Evolutionary conservation across 2,329 filamentous ascomycete species (phyloP).

Genomic region (Chaetomiaceae sp.): DNA sequence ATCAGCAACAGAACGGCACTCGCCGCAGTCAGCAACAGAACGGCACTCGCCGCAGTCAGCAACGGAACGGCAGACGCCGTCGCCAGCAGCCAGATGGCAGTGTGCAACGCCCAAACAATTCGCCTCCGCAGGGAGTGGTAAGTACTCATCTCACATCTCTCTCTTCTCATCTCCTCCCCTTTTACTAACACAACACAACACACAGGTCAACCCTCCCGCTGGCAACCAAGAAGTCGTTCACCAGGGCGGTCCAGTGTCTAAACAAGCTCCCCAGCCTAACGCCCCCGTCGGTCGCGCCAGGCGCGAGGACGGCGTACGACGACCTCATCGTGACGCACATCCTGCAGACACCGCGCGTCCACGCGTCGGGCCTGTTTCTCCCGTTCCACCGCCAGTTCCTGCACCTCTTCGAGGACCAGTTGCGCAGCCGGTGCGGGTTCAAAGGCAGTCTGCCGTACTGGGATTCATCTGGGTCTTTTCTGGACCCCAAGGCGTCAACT

Average conservation of each 20-base stretch:
- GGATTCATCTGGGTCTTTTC: conserved; percentile 26
- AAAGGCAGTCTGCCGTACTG: conserved; percentile 30
- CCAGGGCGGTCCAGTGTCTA: conserved; percentile 13
- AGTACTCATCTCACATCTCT: neutral
- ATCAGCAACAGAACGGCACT: neutral
- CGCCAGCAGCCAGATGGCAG: conserved; percentile 2
- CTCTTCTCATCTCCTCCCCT: neutral
- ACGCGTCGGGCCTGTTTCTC: conserved; percentile 20
- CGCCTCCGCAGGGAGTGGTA: conserved; percentile 15
- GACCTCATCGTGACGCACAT: conserved; percentile 23
- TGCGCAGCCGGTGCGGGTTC: conserved; percentile 12
- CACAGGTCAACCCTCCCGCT: conserved; percentile 8
- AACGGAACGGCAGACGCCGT: too few species aligned
- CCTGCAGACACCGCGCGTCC: conserved; percentile 15
- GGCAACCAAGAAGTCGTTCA: neutral
- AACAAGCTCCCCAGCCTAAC: conserved; percentile 1
- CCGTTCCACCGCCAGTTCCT: conserved; percentile 19
- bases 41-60: neutral
- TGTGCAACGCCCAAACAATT: conserved; percentile 10
- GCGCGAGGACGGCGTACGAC: conserved; percentile 19
- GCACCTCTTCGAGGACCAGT: conserved; percentile 6
- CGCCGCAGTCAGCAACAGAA: neutral
- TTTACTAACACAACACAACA: too few species aligned
- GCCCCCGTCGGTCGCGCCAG: neutral
- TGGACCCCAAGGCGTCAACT: too few species aligned